These are phyloP conservation scores for Sporisorium sorghi DNA, from an alignment of 1,284 basidiomycete genomes.

Conservation along the genomic window DNA sequence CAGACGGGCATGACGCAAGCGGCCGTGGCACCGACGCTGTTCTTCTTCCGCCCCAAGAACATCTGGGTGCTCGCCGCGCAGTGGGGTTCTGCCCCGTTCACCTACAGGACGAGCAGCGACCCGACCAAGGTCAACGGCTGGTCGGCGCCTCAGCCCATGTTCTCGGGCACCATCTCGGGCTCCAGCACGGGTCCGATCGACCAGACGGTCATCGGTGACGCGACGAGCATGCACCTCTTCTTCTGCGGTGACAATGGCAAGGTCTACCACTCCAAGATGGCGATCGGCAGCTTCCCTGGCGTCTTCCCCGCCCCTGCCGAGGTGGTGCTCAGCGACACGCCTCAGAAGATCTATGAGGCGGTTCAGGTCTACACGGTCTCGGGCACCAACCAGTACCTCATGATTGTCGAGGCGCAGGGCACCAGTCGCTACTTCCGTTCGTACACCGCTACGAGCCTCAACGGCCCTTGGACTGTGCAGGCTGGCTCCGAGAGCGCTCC, in stretches of 20 bases:
- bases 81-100: conserved; percentile 19
- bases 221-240: conserved; percentile 29
- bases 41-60: conserved; percentile 22
- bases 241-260: conserved; percentile 38
- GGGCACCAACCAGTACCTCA: conserved; percentile 38
- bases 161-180: conserved; percentile 11
- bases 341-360: conserved; percentile 24
- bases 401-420: conserved; percentile 37
- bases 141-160: conserved; percentile 21
- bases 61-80: conserved; percentile 31
- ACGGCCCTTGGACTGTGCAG: conserved; percentile 29
- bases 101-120: conserved; percentile 23
- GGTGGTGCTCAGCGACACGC: conserved; percentile 29
- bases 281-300: conserved; percentile 28
- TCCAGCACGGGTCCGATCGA: conserved; percentile 27
- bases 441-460: conserved; percentile 26
- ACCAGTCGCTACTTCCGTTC: conserved; percentile 36
- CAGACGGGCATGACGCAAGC: conserved; percentile 18
- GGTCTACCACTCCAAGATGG: conserved; percentile 37
- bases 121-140: conserved; percentile 32
- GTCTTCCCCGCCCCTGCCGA: conserved; percentile 19
- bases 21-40: conserved; percentile 31
- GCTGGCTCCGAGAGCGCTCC: conserved; percentile 32
- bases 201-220: conserved; percentile 38
- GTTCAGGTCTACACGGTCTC: conserved; percentile 39